Conservation (phyloP, 2,329 filamentous ascomycete species). For the Helminthosporium solani region DNA sequence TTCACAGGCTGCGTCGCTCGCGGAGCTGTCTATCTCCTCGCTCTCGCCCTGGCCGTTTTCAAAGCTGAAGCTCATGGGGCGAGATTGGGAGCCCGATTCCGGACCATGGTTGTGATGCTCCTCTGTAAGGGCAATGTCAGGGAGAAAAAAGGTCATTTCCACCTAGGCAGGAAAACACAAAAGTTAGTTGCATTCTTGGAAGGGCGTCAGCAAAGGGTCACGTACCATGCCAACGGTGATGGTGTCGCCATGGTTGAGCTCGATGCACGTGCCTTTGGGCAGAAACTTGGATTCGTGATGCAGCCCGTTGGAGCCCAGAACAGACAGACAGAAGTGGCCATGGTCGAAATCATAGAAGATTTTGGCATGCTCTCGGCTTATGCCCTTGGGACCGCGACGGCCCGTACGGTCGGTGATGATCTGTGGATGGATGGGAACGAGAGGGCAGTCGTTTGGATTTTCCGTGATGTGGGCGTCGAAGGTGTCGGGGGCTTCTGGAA, state of each 20-base stretch:
- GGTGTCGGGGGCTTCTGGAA: conserved; percentile 47
- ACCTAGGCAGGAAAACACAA: conserved; percentile 37
- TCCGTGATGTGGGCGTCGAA: conserved; percentile 60
- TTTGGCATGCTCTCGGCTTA: conserved; percentile 72
- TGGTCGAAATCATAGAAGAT: conserved; percentile 68
- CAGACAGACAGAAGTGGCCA: conserved; percentile 64
- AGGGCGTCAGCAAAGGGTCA: neutral
- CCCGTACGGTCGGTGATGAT: conserved; percentile 41
- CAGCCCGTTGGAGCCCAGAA: conserved; percentile 66
- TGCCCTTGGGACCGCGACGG: conserved; percentile 67
- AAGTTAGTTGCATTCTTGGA: neutral
- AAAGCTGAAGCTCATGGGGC: conserved; percentile 72
- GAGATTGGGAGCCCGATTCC: conserved; percentile 47
- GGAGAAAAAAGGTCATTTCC: conserved; percentile 67
- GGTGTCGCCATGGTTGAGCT: conserved; percentile 63
- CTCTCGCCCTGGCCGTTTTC: conserved; percentile 62
- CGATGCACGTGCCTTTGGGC: conserved; percentile 26
- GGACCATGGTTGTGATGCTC: conserved; percentile 54
- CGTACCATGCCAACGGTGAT: conserved; percentile 67
- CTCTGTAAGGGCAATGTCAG: conserved; percentile 51
- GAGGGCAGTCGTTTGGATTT: conserved; percentile 60
- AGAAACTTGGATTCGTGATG: conserved; percentile 42
- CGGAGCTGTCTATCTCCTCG: conserved; percentile 37
- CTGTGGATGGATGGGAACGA: conserved; percentile 71
- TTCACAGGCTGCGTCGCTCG: conserved; percentile 27